These are phyloP conservation scores for Ceratocystiopsis minuta DNA, from an alignment of 2,329 filamentous ascomycete species.

Conservation along the genomic window DNA sequence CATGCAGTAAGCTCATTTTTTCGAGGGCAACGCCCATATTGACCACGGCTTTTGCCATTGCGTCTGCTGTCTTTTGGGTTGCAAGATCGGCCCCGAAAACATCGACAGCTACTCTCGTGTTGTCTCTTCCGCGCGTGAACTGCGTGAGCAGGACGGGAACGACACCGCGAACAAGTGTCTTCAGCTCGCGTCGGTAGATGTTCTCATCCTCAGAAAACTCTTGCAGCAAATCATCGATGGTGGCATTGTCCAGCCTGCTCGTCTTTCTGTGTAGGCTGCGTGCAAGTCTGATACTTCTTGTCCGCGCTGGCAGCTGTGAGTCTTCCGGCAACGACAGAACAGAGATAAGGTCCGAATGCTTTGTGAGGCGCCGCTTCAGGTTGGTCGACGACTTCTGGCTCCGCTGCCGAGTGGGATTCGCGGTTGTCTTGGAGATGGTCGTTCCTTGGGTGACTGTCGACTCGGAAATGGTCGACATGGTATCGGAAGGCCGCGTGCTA, in stretches of 20 bases:
- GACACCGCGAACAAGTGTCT: slow-evolving; percentile 85
- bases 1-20: slow-evolving; percentile 63
- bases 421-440: slow-evolving; percentile 27
- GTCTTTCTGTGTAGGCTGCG: slow-evolving; percentile 61
- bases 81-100: slow-evolving; percentile 44
- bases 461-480: slow-evolving; percentile 30
- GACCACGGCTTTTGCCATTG: slow-evolving; percentile 70
- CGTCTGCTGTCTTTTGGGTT: slow-evolving; percentile 30
- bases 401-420: slow-evolving; percentile 25
- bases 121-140: slow-evolving; percentile 50
- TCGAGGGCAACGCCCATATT: slow-evolving; percentile 87
- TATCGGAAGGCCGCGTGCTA: slow-evolving; percentile 28
- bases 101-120: slow-evolving; percentile 38
- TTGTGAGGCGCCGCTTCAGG: slow-evolving; percentile 63
- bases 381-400: slow-evolving; percentile 26
- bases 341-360: slow-evolving; percentile 85
- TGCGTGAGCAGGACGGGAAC: slow-evolving; percentile 81
- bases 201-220: slow-evolving; percentile 72
- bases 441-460: slow-evolving; percentile 37
- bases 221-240: slow-evolving; percentile 55
- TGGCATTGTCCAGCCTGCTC: slow-evolving; percentile 47
- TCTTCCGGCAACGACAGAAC: slow-evolving; percentile 50
- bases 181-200: slow-evolving; percentile 78
- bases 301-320: slow-evolving; percentile 35
- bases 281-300: slow-evolving; percentile 54